These are phyloP conservation scores for Pythium periplocum DNA, from an alignment of 352 stramenopile genomes.

Conservation along the genomic window DNA sequence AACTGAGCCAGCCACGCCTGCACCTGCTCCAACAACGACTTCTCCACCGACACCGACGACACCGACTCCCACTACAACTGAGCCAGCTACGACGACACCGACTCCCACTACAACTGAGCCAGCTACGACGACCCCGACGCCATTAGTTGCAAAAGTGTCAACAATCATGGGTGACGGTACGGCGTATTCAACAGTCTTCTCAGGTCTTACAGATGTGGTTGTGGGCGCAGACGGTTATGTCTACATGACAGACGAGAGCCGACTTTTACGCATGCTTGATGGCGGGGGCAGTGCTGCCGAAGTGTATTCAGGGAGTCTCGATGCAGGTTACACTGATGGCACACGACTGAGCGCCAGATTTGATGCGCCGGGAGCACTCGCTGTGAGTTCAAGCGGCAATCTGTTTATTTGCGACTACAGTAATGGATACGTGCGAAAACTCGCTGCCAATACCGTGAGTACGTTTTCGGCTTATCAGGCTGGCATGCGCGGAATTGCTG, in stretches of 20 bases:
- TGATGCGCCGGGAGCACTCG: neutral
- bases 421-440: constrained; percentile 1
- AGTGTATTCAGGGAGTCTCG: neutral
- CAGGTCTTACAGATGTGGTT: neutral
- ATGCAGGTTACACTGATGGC: neutral
- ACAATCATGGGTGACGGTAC: constrained; percentile 7
- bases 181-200: neutral
- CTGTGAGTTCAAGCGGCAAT: constrained; percentile 1
- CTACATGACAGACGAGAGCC: constrained; percentile 7
- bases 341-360: neutral
- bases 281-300: neutral
- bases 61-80: constrained; percentile 1
- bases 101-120: no score
- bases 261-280: constrained; percentile 4
- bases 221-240: constrained; percentile 4
- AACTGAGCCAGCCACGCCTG: neutral
- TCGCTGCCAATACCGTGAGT: neutral
- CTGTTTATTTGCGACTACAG: constrained; percentile 8
- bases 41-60: no score
- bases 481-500: constrained; percentile 5
- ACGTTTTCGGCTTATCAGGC: constrained; percentile 4
- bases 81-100: neutral
- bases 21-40: neutral
- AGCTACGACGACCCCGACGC: no score
- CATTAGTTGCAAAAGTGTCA: neutral